A percentile compares a stretch with the other conserved stretches of the same genome.
These are phyloP conservation scores for Coemansia sp. DNA, from an alignment of 192 early-diverging fungal species.

Conservation along the genomic window DNA sequence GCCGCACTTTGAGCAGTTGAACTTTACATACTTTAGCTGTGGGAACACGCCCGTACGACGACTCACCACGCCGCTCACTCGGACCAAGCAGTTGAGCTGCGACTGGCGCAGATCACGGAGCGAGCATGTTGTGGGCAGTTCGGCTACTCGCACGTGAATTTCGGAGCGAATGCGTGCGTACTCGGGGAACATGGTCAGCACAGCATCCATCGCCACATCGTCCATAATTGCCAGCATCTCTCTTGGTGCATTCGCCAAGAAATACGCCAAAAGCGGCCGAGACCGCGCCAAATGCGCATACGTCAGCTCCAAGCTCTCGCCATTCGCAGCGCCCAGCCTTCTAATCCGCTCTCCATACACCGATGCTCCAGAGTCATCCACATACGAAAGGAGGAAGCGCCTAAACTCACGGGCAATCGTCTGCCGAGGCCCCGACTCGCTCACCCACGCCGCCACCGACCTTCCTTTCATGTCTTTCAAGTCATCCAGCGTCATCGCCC, in stretches of 20 bases:
- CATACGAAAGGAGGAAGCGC: constrained; percentile 82
- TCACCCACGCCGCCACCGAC: constrained; percentile 81
- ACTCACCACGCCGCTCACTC: constrained; percentile 90
- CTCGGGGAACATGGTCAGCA: constrained; percentile 81
- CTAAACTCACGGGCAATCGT: constrained; percentile 85
- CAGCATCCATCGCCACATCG: constrained; percentile 88
- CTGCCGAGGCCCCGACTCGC: constrained; percentile 77
- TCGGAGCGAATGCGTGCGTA: constrained; percentile 90
- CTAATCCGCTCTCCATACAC: constrained; percentile 92
- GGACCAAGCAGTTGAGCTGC: constrained; percentile 89
- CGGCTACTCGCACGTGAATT: constrained; percentile 91
- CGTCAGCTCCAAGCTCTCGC: constrained; percentile 83
- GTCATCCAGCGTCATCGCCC: constrained; percentile 71
- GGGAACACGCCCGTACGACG: constrained; percentile 93
- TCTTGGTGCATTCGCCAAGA: constrained; percentile 82
- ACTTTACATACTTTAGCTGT: constrained; percentile 95
- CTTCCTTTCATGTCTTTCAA: constrained; percentile 81
- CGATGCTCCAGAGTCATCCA: constrained; percentile 81
- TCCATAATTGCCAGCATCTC: constrained; percentile 92
- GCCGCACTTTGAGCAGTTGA: constrained; percentile 92
- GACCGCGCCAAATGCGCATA: constrained; percentile 78
- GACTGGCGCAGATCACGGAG: constrained; percentile 88
- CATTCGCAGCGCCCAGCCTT: constrained; percentile 82
- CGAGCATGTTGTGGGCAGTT: constrained; percentile 79
- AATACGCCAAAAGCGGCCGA: constrained; percentile 86